A percentile compares a stretch with the other conserved stretches of the same genome.
phyloP scores from a whole-genome alignment of 768 basidiomycete species.

The Rhodotorula taiwanensis region DNA sequence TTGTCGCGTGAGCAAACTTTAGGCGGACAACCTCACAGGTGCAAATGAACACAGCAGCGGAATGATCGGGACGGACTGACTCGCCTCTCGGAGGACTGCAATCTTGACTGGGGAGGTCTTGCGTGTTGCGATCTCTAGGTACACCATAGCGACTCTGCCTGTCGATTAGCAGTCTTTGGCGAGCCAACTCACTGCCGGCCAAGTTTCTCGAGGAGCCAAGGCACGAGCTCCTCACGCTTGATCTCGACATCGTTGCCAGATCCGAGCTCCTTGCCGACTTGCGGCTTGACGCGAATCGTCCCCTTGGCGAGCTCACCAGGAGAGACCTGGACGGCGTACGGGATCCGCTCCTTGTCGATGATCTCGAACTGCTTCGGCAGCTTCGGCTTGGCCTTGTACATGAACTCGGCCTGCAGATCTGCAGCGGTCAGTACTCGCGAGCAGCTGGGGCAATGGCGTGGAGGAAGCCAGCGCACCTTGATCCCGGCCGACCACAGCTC shows the following conservation, averaged over 20 bases:
- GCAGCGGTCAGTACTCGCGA: not conserved
- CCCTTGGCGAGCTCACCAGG: conserved; percentile 76
- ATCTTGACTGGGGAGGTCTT: too few relatives aligned
- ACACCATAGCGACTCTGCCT: too few relatives aligned
- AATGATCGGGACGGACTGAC: too few relatives aligned
- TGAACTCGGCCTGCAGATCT: conserved; percentile 67
- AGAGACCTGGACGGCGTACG: conserved; percentile 88
- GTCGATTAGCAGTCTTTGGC: too few relatives aligned
- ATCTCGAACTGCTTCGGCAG: conserved; percentile 76
- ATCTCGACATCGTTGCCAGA: conserved; percentile 49
- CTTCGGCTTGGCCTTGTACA: conserved; percentile 89
- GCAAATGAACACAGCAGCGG: too few relatives aligned
- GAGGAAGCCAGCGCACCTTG: conserved; percentile 55
- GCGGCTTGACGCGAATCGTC: conserved; percentile 72
- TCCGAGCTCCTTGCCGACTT: conserved; percentile 57
- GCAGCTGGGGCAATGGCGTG: too few relatives aligned
- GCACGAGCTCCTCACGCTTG: conserved; percentile 30
- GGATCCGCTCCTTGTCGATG: conserved; percentile 83
- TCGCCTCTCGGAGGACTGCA: too few relatives aligned
- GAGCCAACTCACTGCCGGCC: conserved; percentile 7
- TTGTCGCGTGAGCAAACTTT: too few relatives aligned
- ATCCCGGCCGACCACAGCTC: conserved; percentile 79
- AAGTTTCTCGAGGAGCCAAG: conserved; percentile 26
- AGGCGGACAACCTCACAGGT: too few relatives aligned
- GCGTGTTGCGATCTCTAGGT: too few relatives aligned